Evolutionary conservation across 1,284 basidiomycete genomes (phyloP), one percentile per base, ranked within the genome.

Genomic region (Irpex rosettiformis): DNA sequence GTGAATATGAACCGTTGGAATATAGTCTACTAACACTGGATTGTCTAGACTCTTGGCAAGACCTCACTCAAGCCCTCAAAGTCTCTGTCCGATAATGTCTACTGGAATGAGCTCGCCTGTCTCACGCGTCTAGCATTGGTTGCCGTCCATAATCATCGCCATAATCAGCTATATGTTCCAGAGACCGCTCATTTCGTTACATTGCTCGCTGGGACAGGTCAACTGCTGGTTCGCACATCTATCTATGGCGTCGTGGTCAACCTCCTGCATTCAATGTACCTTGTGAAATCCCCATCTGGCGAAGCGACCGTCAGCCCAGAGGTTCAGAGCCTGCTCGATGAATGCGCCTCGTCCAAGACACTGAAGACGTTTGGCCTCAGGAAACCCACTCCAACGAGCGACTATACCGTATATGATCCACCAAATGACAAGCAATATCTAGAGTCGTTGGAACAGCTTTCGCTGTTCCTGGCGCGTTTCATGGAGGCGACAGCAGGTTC

Each of bases 81-180:
- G 55, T 79, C 80, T 10, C 78, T 95, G 2, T 77, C 81, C 1
- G 86, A 92, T 49, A 91, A 91, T 70, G 73, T 81, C 1, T 85
- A 88, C 60, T 96, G 93, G 91, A 85, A 82, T 61, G 93, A 96
- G 69, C 90, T 96, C 10, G 87, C 89, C 2, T 88, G 88, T 1
- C 76, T 95, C 30, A 79, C 90, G 33, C 85, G 92, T 13, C 81
- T 96, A 33, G 79, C 84, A 49, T 79, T 91, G 16, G 80, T 88
- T 6, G 83, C 91, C 65, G 84, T 87, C 54, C 81, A 83, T 0
- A 82, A 80, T 49, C 80, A 86, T 30, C 75, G 80, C 18, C 85
- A 88, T 63, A 84, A 84, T 55, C 89, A 92, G 66, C 76, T 94
- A 27, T 94, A 88, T 69, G 80, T 94, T 3, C 90, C 94, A 0